Evolutionary conservation across 2,329 filamentous ascomycete species (phyloP).

Genomic region (Penicillium sp.): DNA sequence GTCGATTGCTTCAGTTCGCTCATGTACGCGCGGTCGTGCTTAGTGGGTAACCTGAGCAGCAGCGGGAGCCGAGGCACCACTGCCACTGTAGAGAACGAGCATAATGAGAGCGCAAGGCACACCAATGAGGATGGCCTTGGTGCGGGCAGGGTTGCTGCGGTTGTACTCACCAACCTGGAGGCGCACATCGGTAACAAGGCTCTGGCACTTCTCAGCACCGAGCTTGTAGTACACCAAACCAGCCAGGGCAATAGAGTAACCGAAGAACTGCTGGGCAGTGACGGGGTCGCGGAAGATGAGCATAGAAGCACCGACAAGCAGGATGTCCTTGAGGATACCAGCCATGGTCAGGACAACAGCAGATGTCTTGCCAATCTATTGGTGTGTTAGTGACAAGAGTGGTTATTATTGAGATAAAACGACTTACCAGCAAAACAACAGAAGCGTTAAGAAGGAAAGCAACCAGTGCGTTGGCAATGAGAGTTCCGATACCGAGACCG

Average conservation of each 20-base stretch:
- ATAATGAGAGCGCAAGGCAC: constrained; percentile 17
- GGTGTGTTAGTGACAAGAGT: constrained; percentile 8
- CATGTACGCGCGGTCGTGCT: neutral
- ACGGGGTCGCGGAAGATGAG: constrained; percentile 72
- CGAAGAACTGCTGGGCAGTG: constrained; percentile 66
- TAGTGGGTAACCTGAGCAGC: constrained; percentile 17
- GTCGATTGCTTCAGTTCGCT: constrained; percentile 6
- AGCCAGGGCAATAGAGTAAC: constrained; percentile 68
- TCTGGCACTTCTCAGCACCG: constrained; percentile 54
- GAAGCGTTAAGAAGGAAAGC: constrained; percentile 77
- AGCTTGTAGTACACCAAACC: constrained; percentile 65
- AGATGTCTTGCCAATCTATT: constrained; percentile 72
- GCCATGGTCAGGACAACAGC: constrained; percentile 77
- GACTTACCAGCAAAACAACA: constrained; percentile 63
- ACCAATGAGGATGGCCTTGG: constrained; percentile 20
- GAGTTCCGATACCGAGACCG: constrained; percentile 60
- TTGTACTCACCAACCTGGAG: constrained; percentile 29
- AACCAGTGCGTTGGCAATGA: constrained; percentile 68
- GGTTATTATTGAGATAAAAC: neutral
- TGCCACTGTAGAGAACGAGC: constrained; percentile 23
- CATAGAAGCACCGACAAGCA: constrained; percentile 71
- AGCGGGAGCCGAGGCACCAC: constrained; percentile 7
- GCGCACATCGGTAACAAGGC: constrained; percentile 49
- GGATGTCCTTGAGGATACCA: constrained; percentile 79
- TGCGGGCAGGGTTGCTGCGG: constrained; percentile 23